Percentiles rank a stretch among this genome's conserved stretches.
phyloP scores from a whole-genome alignment of 73 alveolate species.

The Paraurostyla sp. region DNA sequence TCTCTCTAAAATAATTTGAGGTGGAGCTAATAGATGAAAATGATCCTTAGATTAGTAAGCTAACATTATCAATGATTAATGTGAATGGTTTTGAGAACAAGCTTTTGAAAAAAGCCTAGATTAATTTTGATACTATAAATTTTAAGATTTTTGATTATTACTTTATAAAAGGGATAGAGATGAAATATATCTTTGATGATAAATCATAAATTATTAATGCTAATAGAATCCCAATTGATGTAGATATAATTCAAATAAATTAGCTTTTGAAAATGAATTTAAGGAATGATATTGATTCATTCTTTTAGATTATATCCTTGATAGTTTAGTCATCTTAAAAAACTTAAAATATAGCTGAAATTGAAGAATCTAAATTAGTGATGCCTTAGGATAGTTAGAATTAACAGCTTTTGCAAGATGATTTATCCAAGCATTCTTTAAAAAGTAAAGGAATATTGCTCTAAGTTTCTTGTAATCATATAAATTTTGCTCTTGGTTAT shows the following conservation, averaged over 20 bases:
- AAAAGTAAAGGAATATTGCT: not conserved
- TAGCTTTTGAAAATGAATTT: conserved; percentile 24
- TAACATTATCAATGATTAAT: not conserved
- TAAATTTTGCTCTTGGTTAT: conserved; percentile 14
- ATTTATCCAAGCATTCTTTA: not conserved
- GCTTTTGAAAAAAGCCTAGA: not conserved
- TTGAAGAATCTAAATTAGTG: not conserved
- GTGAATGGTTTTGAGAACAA: not conserved
- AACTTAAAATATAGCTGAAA: not conserved
- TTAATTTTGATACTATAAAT: not conserved
- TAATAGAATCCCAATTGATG: conserved; percentile 18
- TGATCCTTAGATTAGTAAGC: not conserved
- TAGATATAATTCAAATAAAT: conserved; percentile 18
- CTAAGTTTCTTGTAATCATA: not conserved
- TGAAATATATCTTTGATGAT: conserved; percentile 15
- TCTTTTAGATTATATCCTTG: not conserved
- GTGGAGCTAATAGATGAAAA: conserved; percentile 10
- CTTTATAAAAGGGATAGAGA: not conserved
- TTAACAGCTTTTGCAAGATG: too few relatives aligned
- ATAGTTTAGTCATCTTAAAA: not conserved
- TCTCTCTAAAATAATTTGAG: conserved; percentile 6
- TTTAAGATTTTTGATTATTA: conserved; percentile 25
- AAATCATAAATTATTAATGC: not conserved
- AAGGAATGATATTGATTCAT: not conserved
- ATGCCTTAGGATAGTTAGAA: conserved; percentile 61